These are phyloP conservation scores for Adansonia digitata DNA, from an alignment of 345 rosid species.

Conservation along the genomic window DNA sequence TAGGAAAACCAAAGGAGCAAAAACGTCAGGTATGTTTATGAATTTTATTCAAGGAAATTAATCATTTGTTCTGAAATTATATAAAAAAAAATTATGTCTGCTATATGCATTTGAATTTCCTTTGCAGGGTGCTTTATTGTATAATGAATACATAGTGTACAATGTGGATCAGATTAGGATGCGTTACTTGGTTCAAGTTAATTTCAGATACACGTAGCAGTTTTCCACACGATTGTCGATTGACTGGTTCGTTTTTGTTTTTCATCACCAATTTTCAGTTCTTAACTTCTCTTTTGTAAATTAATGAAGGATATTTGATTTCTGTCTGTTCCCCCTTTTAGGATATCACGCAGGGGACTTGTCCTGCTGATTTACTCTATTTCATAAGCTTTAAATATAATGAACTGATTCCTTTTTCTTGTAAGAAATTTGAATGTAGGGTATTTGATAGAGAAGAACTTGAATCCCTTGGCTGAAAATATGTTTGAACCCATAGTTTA, in stretches of 20 bases:
- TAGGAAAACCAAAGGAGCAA: conserved; percentile 61
- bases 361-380: not conserved
- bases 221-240: not conserved
- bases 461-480: not conserved
- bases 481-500: not conserved
- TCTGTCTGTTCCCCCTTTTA: not conserved
- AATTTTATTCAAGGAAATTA: not conserved
- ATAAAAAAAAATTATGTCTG: not conserved
- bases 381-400: not conserved
- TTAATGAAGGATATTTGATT: not conserved
- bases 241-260: not conserved
- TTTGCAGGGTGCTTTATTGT: conserved; percentile 59
- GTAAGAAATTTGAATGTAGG: not conserved
- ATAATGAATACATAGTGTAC: conserved; percentile 85
- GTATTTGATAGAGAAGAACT: not conserved
- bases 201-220: conserved; percentile 35
- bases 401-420: not conserved
- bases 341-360: not conserved
- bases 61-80: not conserved
- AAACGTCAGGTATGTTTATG: conserved; percentile 23
- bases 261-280: not conserved
- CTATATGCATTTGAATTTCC: conserved; percentile 8
- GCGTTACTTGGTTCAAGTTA: conserved; percentile 73
- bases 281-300: not conserved
- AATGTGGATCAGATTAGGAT: conserved; percentile 76